Conservation (phyloP, 208 protist species). For the Acanthamoeba triangularis region DNA sequence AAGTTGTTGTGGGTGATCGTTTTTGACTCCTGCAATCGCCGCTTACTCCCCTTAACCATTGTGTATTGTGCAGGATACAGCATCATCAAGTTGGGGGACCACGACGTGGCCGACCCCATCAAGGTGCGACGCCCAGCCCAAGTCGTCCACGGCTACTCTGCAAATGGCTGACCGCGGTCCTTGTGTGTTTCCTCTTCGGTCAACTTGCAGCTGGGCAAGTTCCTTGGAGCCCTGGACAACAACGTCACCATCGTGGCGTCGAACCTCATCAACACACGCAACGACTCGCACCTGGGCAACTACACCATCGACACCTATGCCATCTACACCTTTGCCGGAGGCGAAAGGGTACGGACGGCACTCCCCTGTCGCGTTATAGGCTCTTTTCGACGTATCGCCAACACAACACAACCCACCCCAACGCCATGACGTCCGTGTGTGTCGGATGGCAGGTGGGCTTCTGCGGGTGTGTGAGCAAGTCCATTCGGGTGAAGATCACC, state of each 20-base stretch:
- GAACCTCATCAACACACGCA: constrained; percentile 29
- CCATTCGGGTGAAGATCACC: not conserved
- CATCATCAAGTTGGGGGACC: constrained; percentile 8
- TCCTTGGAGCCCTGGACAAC: constrained; percentile 2
- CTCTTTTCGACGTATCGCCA: not conserved
- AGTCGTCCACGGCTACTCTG: not conserved
- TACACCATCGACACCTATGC: constrained; percentile 11
- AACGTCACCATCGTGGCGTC: constrained; percentile 34
- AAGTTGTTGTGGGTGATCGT: too few species aligned
- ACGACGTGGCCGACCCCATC: not conserved
- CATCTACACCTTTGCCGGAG: constrained; percentile 37
- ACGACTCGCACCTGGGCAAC: not conserved
- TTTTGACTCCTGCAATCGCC: not conserved
- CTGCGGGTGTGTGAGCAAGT: not conserved
- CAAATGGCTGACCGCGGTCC: not conserved
- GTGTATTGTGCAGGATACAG: not conserved
- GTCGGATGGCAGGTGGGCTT: not conserved
- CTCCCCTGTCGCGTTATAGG: not conserved
- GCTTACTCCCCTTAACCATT: not conserved
- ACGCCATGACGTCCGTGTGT: too few species aligned
- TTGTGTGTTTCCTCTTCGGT: not conserved
- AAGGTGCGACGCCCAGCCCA: too few species aligned
- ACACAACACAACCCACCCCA: not conserved
- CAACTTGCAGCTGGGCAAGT: not conserved
- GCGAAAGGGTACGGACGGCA: not conserved